Evolutionary conservation across 345 rosid genomes (phyloP), one percentile per base, ranked within the genome.

Genomic region (Gossypium stocksii): DNA sequence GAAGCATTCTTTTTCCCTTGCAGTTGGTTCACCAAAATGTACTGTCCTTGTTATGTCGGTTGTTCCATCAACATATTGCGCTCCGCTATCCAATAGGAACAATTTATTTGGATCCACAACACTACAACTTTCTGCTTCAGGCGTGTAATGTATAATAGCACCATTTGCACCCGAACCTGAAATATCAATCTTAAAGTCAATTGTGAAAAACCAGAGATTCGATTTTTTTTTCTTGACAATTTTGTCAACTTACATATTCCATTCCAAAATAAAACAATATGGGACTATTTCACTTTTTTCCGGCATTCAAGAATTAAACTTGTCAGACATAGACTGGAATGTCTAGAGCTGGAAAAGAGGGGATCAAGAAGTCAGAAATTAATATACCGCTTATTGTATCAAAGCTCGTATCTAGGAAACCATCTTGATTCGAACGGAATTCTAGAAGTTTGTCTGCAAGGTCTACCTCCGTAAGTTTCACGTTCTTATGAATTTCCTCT

Each of bases 111-210:
- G 80, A 82, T 89, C 94, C 74, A 94, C 90, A 71, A 84, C 72
- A 70, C 98, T 92, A 77, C 98, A 94, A 76, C 83, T 94, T 71
- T 80, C 91, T 57, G 88, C 87, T 80, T 94, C 97, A 60, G 98
- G 91, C 81, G 83, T 89, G 83, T 94, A 94, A 80, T 94, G 98
- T 81, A 94, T 92, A 76, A 94, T 83, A 64, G 98, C 97, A 74
- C 97, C 98, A 82, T 94, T 94, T 72, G 98, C 90, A 75, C 98
- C 98, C 0, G 97, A 94, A 77, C 95, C 98, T 92, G 83, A 70
- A 82, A 71, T 64, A 67, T 70, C 61, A 79, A 74, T 45, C 56
- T 34, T 19, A 60, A 43, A 2, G 63, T 79, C 68, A 80, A 78
- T 59, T 54, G 29, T 7, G 41, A 72, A 72, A 17, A 45, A 71